Conservation (phyloP, 768 basidiomycete genomes). For the Amanita pseudoporphyria region DNA sequence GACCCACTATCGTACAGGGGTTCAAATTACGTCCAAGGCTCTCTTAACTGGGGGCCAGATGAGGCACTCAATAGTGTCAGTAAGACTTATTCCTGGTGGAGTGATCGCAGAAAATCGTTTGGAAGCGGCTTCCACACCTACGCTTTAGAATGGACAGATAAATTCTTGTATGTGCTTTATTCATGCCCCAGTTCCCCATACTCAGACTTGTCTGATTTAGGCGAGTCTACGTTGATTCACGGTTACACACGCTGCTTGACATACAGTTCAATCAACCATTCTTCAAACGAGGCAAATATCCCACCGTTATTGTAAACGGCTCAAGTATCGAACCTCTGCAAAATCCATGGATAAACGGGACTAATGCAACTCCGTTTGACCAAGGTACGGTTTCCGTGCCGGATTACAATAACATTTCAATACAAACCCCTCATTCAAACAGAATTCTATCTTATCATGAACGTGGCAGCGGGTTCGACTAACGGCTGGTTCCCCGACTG, state of each 20-base stretch:
- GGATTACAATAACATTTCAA: neutral
- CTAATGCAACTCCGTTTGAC: slow-evolving; percentile 78
- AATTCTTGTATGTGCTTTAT: slow-evolving; percentile 47
- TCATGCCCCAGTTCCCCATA: neutral
- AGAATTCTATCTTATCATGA: slow-evolving; percentile 78
- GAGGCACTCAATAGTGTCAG: slow-evolving; percentile 46
- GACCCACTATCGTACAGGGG: slow-evolving; percentile 28
- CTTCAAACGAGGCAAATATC: slow-evolving; percentile 46
- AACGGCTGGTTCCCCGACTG: slow-evolving; percentile 88
- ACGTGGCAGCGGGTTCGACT: slow-evolving; percentile 74
- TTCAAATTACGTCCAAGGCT: slow-evolving; percentile 51
- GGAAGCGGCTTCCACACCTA: slow-evolving; percentile 69
- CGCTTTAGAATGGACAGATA: slow-evolving; percentile 70
- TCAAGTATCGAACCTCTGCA: slow-evolving; percentile 34
- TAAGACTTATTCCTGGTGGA: slow-evolving; percentile 75
- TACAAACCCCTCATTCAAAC: neutral
- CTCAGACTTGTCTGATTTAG: slow-evolving; percentile 11
- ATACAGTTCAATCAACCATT: slow-evolving; percentile 68
- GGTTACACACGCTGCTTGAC: slow-evolving; percentile 67
- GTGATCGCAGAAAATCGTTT: slow-evolving; percentile 55
- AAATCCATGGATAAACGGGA: slow-evolving; percentile 69
- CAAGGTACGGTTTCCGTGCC: slow-evolving; percentile 34
- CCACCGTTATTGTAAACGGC: slow-evolving; percentile 31
- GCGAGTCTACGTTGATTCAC: slow-evolving; percentile 73
- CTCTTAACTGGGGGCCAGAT: slow-evolving; percentile 72